These are phyloP conservation scores for Aureobasidium melanogenum DNA, from an alignment of 2,329 filamentous ascomycete species.

Conservation along the genomic window DNA sequence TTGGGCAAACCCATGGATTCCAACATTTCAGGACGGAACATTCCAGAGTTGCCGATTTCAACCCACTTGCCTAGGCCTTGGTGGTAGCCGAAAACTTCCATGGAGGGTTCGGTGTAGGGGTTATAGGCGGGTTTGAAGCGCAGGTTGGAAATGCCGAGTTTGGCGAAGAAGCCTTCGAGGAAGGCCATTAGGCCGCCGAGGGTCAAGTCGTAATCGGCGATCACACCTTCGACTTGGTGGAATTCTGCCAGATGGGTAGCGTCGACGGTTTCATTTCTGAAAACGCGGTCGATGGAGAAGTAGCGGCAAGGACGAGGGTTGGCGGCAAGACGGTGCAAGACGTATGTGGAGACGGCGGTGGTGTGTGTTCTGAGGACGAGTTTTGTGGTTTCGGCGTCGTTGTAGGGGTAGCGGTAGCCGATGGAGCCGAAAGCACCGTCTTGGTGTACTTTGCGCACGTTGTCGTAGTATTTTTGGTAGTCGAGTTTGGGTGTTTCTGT, in stretches of 20 bases:
- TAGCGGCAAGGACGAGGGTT: conserved; percentile 83
- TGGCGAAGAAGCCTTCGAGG: conserved; percentile 90
- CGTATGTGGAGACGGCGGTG: conserved; percentile 81
- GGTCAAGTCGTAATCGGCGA: conserved; percentile 89
- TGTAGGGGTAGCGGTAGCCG: conserved; percentile 93
- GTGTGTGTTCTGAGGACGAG: conserved; percentile 94
- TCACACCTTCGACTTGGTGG: conserved; percentile 97
- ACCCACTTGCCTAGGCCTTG: conserved; percentile 82
- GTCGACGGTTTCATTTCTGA: conserved; percentile 95
- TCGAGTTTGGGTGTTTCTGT: conserved; percentile 36
- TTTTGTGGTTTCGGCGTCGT: conserved; percentile 72
- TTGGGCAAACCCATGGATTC: conserved; percentile 88
- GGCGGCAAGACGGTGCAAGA: conserved; percentile 81
- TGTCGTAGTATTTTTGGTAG: conserved; percentile 81
- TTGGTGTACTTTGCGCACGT: conserved; percentile 80
- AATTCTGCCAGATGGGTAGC: conserved; percentile 96
- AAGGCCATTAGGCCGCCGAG: conserved; percentile 89
- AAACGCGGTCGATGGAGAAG: conserved; percentile 97
- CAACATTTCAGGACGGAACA: conserved; percentile 98
- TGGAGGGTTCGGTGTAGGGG: conserved; percentile 87
- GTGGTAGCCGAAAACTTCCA: conserved; percentile 98
- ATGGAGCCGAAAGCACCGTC: conserved; percentile 88
- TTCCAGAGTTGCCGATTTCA: conserved; percentile 95
- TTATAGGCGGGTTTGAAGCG: conserved; percentile 98
- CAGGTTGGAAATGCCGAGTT: conserved; percentile 83